Evolutionary conservation across 441 rosid species (phyloP), one percentile per base, ranked within the genome.

Genomic region (Brassica hybrid): DNA sequence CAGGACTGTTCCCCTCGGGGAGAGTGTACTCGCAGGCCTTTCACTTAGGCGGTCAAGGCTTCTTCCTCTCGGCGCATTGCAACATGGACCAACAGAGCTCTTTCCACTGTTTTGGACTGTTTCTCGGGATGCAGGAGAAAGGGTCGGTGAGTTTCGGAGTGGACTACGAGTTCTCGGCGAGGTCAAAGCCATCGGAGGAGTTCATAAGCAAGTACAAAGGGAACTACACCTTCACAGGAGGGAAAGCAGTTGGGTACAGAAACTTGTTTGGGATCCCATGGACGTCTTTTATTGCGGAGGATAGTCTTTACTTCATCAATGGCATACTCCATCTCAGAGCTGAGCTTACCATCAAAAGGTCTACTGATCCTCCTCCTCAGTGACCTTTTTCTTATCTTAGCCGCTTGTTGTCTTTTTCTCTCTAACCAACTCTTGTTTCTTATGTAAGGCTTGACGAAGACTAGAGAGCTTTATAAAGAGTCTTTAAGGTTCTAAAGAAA

Each of bases 321-420:
- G 60, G 60, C 6, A 56, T 56, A 7, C 60, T 56, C 6, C 60
- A 56, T 56, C 60, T 56, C 25, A 56, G 60, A 56, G 60, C 60
- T 56, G 60, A 56, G 60, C 60, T 56, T 56, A 56, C 60, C 60
- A 56, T 56, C 60, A 56, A 56, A 56, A 56, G 60, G 60, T 56
- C 12, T 56, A 17, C 12, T 3, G 60, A 56, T 56, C 60, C 25
- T 56, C 60, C 25, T 56, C 60, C 60, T 56, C 60, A 56, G 12
- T 56, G 25, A 56, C 5, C 60, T n/a, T 18, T 56, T 8, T 8
- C 19, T 52, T 50, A 23, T 2, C 17, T 5, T 56, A 2, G 21
- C 60, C 1, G 1, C 60, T 17, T 56, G 21, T 52, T n/a, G 57
- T n/a, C n/a, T 50, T 16, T 7, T 52, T 18, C 25, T 54, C 59